Evolutionary conservation across 495 filamentous ascomycete species (phyloP).

Genomic region (Neurospora tetrasperma): DNA sequence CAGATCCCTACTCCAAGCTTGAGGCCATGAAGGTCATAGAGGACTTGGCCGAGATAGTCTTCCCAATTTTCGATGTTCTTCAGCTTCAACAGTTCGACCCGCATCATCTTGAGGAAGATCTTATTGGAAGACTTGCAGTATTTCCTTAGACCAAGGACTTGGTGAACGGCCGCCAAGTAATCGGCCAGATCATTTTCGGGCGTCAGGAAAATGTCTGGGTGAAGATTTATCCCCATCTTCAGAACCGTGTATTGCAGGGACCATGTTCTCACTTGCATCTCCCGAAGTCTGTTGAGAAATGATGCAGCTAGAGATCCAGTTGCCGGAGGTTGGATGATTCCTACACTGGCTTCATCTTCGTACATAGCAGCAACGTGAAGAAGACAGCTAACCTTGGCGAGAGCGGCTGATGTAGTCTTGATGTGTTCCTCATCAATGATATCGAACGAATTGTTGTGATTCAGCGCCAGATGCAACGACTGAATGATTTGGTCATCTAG

Average conservation of each 20-base stretch:
- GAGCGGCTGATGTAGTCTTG: conserved; percentile 53
- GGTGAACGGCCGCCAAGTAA: conserved; percentile 68
- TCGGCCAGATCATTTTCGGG: conserved; percentile 61
- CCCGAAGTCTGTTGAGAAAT: conserved; percentile 64
- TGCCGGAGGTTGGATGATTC: conserved; percentile 41
- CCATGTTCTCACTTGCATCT: conserved; percentile 86
- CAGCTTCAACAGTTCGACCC: conserved; percentile 61
- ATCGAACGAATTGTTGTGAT: conserved; percentile 63
- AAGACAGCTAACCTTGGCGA: conserved; percentile 57
- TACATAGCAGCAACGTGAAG: conserved; percentile 69
- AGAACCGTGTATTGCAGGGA: conserved; percentile 64
- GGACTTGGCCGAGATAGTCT: conserved; percentile 69
- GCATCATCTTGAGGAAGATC: conserved; percentile 80
- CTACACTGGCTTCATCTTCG: conserved; percentile 72
- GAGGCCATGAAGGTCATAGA: conserved; percentile 82
- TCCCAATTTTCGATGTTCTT: conserved; percentile 60
- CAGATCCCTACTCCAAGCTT: conserved; percentile 60
- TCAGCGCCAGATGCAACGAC: conserved; percentile 51
- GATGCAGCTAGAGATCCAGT: conserved; percentile 30
- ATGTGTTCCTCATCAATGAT: conserved; percentile 74
- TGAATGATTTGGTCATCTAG: conserved; percentile 66
- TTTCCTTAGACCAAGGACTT: conserved; percentile 73
- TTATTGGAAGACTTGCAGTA: conserved; percentile 79
- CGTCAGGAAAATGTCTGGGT: conserved; percentile 47
- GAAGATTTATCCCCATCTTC: conserved; percentile 63